Evolutionary conservation across 805 yeast genomes (phyloP), one percentile per base, ranked within the genome.

Genomic region (Starmerella apicola): DNA sequence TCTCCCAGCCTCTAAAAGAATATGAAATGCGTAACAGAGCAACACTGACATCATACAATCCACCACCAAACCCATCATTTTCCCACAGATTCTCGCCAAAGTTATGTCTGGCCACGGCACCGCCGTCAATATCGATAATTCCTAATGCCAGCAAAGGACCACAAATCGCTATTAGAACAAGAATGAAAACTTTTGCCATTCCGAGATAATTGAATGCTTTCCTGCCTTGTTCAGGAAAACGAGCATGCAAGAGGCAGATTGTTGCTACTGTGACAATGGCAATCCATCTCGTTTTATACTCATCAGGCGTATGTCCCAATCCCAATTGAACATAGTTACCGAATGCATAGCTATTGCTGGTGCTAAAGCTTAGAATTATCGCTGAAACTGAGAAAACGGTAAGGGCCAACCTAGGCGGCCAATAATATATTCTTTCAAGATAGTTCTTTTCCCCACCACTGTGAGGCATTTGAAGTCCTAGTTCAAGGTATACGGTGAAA

Each of bases 401-500:
- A 36, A 74, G 68, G 22, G 71, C 68, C 33, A 76, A 60, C 41
- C 71, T 68, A 49, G 62, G 66, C 5, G 83, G 83, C 42, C 60
- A 63, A 29, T 61, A 61, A 60, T 64, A 76, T 15, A 76, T 70
- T 42, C 74, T 61, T 53, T 74, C 79, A 37, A 76, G 62, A 51
- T 76, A 76, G 55, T 76, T 76, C 57, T 74, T 73, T 53, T 76
- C 83, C 32, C 82, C 82, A 22, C 83, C 83, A 46, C 72, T 71
- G 45, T 68, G 64, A 2, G 82, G 81, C 49, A 76, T 66, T 35
- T 74, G 76, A 3, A 74, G 62, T 1, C 82, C 83, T 49, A 74
- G 72, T 50, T 76, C 83, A 54, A 77, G 63, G 51, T 76, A 76
- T 3, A 74, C 76, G 44, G 70, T 63, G 44, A 75, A 58, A 5